Conservation (phyloP, 495 filamentous ascomycete genomes). For the Daldinia decipiens region DNA sequence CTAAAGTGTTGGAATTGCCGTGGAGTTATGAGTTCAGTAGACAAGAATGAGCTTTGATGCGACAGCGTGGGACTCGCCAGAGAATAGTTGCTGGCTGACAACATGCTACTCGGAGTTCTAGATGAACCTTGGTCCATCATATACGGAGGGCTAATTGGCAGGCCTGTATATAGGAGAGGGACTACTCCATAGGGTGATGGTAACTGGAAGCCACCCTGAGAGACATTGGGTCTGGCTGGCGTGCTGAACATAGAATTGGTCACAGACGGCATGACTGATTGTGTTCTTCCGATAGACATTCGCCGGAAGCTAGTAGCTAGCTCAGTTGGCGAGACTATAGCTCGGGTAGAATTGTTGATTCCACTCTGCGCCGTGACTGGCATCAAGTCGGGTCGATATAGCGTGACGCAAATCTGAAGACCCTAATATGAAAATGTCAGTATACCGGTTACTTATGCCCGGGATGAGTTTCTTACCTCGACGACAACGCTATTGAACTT, state of each 20-base stretch:
- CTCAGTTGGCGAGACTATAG: slow-evolving; percentile 27
- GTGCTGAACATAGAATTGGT: slow-evolving; percentile 47
- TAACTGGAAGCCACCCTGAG: slow-evolving; percentile 29
- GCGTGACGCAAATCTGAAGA: slow-evolving; percentile 41
- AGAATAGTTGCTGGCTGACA: slow-evolving; percentile 48
- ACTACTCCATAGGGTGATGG: slow-evolving; percentile 49
- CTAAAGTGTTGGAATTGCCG: slow-evolving; percentile 45
- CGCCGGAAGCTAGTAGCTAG: slow-evolving; percentile 37
- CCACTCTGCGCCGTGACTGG: background rate
- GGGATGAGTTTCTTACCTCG: slow-evolving; percentile 54
- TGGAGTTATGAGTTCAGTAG: slow-evolving; percentile 39
- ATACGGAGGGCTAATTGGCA: slow-evolving; percentile 43
- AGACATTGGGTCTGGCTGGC: slow-evolving; percentile 50
- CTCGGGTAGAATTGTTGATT: slow-evolving; percentile 9
- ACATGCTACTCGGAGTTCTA: slow-evolving; percentile 43
- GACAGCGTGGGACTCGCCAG: slow-evolving; percentile 48
- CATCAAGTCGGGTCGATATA: slow-evolving; percentile 42
- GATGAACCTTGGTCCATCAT: slow-evolving; percentile 53
- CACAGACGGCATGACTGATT: slow-evolving; percentile 28
- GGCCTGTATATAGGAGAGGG: slow-evolving; percentile 49
- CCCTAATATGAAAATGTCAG: slow-evolving; percentile 36
- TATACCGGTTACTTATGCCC: background rate
- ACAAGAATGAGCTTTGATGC: slow-evolving; percentile 27
- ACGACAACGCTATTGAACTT: slow-evolving; percentile 59
- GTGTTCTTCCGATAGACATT: slow-evolving; percentile 43